Evolutionary conservation across 495 filamentous ascomycete species (phyloP).

Genomic region (Aspergillus bridgeri): DNA sequence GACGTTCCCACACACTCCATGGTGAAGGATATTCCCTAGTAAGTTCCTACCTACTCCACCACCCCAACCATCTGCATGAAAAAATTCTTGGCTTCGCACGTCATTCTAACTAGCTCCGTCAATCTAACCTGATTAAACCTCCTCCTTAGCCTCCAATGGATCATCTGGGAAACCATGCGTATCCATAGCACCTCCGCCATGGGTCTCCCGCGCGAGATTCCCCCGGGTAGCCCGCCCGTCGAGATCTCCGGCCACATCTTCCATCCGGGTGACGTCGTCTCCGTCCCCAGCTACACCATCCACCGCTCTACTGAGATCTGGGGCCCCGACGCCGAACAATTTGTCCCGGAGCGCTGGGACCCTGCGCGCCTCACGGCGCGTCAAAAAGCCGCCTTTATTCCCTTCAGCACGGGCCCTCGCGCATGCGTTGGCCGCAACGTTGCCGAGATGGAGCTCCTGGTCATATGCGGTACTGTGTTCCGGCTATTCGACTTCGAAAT

Average conservation of each 20-base stretch:
- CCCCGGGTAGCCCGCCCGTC: conserved; percentile 54
- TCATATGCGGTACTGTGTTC: conserved; percentile 76
- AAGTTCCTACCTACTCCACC: conserved; percentile 17
- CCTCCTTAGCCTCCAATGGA: conserved; percentile 53
- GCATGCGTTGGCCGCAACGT: conserved; percentile 84
- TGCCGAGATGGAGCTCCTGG: conserved; percentile 88
- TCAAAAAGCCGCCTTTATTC: conserved; percentile 80
- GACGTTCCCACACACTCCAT: conserved; percentile 67
- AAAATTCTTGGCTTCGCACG: not conserved
- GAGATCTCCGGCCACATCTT: conserved; percentile 60
- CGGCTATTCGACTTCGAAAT: conserved; percentile 71
- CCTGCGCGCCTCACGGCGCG: conserved; percentile 49
- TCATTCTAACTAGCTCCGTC: not conserved
- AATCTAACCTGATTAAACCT: conserved; percentile 7
- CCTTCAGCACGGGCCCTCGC: conserved; percentile 78
- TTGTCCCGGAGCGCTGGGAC: conserved; percentile 80
- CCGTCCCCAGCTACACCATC: conserved; percentile 83
- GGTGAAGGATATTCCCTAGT: conserved; percentile 74
- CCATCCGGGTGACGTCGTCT: conserved; percentile 70
- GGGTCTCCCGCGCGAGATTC: conserved; percentile 80
- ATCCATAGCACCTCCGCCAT: conserved; percentile 87
- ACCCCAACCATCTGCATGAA: not conserved
- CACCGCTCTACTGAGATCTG: conserved; percentile 81
- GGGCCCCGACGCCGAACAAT: conserved; percentile 72
- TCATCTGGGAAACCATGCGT: conserved; percentile 87